Evolutionary conservation across 208 protist species (phyloP), one percentile per base, ranked within the genome.

Genomic region (Leishmania arabica): DNA sequence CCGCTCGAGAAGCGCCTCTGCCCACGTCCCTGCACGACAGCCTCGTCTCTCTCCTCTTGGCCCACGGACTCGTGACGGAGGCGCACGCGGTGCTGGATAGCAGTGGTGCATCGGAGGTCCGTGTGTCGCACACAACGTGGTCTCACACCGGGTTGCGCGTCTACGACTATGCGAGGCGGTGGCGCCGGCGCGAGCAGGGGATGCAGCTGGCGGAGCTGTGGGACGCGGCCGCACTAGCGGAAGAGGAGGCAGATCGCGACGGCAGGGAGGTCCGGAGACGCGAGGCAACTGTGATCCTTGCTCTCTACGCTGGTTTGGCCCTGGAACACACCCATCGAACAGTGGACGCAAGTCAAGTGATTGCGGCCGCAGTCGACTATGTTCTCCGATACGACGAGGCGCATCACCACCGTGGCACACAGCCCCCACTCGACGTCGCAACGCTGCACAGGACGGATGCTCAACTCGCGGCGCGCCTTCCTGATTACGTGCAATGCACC

Each of bases 401-500:
- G 3, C 64, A 82, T 47, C 65, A 82, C 82, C 77, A 82, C 40
- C 40, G 74, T 34, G 40, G 8, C 56, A 15, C 40, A 27, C 69
- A 51, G n/a, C 13, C 9, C 45, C 45, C 69, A 51, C 45, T 53
- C 51, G 69, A 73, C 27, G 54, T 17, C 11, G 27, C 76, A n/a
- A 53, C 66, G 66, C 45, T 85, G 64, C 62, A 45, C 31, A 72
- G 58, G 13, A 82, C 77, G 2, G 82, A 85, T 53, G 65, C 54
- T 21, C 82, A 82, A 54, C 64, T 85, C 24, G 31, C 58, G 3
- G 53, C 75, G 3, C 9, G 47, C 47, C 21, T 85, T 27, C 82
- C 82, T 11, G 71, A 74, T 47, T 85, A 74, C 47, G 77, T 85
- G n/a, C 82, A 82, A 42, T 79, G 82, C 34, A 65, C 74, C 77